A percentile compares a stretch with the other conserved stretches of the same genome.
These are phyloP conservation scores for Podaxis sp. DNA, from an alignment of 768 basidiomycete species.

Conservation along the genomic window DNA sequence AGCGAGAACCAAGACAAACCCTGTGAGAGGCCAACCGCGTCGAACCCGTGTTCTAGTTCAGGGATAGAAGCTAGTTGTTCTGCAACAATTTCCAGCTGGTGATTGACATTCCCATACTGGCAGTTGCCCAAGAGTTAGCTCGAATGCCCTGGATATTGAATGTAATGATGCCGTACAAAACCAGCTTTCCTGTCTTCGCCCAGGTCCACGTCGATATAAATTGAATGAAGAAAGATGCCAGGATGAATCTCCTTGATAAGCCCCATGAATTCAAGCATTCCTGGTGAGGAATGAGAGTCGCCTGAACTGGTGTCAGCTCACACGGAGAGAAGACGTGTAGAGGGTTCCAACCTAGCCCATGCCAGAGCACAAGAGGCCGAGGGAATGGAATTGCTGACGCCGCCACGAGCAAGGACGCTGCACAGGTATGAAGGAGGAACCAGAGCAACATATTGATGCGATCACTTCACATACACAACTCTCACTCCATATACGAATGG, in stretches of 20 bases:
- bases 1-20: slow-evolving; percentile 31
- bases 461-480: background rate
- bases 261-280: slow-evolving; percentile 62
- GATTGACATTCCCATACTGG: slow-evolving; percentile 76
- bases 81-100: slow-evolving; percentile 62
- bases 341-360: slow-evolving; percentile 50
- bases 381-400: slow-evolving; percentile 10
- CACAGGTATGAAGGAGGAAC: background rate
- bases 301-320: slow-evolving; percentile 43
- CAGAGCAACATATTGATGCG: background rate
- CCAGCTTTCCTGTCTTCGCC: slow-evolving; percentile 65
- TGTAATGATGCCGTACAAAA: slow-evolving; percentile 49
- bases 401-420: background rate
- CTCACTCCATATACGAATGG: too few species aligned
- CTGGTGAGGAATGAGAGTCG: slow-evolving; percentile 71
- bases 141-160: background rate
- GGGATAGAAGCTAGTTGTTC: slow-evolving; percentile 59
- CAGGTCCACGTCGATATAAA: slow-evolving; percentile 59
- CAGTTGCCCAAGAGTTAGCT: background rate
- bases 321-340: background rate
- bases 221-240: slow-evolving; percentile 73
- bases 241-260: slow-evolving; percentile 60
- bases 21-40: slow-evolving; percentile 88
- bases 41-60: slow-evolving; percentile 68
- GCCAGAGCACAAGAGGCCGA: slow-evolving; percentile 72